Evolutionary conservation across 768 basidiomycete species (phyloP), one percentile per base, ranked within the genome.

Genomic region (Candolleomyces efflorescens): DNA sequence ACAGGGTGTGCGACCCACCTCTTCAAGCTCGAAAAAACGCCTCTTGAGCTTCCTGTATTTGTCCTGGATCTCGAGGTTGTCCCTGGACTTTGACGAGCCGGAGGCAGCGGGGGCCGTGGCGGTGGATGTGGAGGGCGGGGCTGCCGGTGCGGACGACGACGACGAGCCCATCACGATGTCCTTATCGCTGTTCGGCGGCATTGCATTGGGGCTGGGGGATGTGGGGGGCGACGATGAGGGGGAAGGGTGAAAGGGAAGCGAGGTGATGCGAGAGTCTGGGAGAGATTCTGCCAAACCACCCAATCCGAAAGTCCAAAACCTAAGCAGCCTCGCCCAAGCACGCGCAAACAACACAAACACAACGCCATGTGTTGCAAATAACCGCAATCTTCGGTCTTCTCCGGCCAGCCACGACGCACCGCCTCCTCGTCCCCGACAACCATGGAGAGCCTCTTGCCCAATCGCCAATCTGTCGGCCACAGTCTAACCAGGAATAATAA

Each of bases 31-130:
- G 61, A 80, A 79, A 67, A 81, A 86, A 41, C 82, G 82, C 44
- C 83, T 72, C 67, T 90, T 90, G 53, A 89, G 75, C 62, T 78
- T 82, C 58, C 65, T 71, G 69, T 87, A 86, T 70, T 87, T 89
- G 72, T 87, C 86, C 48, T 65, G 64, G 60, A 78, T 67, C 51
- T 85, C 85, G 52, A 75, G 77, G 52, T 59, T 64, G 58, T 81
- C 78, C 54, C 73, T 43, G 7, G 41, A 68, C 37, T 70, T 60
- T 46, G 71, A 77, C 27, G 67, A 20, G 66, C 48, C 1, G 65
- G 52, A 17, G 68, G 65, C 37, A 49, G 49, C 38, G 38, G 36
- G 26, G 65, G 71, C 12, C 68, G 47, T 12, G 71, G 52, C n/a
- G n/a, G n/a, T n/a, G n/a, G n/a, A n/a, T n/a, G n/a, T 15, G 72